Percentiles rank a stretch among this genome's conserved stretches.
Conservation (phyloP, 176 grass and related monocot genomes). For the Stipa capillata region DNA sequence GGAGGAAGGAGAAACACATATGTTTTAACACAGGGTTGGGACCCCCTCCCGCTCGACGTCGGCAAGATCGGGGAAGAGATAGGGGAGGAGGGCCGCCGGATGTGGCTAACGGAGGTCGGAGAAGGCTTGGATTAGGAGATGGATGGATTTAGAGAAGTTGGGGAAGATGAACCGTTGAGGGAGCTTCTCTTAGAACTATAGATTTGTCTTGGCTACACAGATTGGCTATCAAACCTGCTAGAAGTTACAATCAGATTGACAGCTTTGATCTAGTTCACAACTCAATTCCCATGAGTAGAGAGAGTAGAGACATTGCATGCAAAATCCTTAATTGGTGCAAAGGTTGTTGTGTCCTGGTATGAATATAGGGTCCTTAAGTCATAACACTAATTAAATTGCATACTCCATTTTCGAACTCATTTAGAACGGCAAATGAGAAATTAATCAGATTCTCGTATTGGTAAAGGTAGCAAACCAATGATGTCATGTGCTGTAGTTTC, state of each 20-base stretch:
- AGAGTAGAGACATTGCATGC: neutral
- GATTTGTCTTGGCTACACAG: neutral
- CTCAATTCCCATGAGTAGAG: neutral
- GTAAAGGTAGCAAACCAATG: neutral
- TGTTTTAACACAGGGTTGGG: no score
- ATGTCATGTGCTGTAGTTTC: no score
- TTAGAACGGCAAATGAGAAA: neutral
- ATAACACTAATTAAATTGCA: neutral
- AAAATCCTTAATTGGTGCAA: neutral
- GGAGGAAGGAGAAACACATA: no score
- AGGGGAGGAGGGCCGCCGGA: no score
- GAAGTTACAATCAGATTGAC: neutral
- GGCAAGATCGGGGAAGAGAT: no score
- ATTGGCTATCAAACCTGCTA: neutral
- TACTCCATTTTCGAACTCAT: neutral
- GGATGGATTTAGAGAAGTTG: no score
- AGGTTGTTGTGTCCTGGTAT: neutral
- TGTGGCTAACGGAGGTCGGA: no score
- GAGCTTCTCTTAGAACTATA: no score
- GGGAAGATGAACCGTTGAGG: no score
- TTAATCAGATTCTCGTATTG: neutral
- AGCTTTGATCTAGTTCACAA: neutral
- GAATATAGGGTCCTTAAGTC: neutral
- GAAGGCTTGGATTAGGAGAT: no score
- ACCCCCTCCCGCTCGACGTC: no score